phyloP scores from a whole-genome alignment of 2,329 filamentous ascomycete species.

The Coleophoma eucalyptorum region DNA sequence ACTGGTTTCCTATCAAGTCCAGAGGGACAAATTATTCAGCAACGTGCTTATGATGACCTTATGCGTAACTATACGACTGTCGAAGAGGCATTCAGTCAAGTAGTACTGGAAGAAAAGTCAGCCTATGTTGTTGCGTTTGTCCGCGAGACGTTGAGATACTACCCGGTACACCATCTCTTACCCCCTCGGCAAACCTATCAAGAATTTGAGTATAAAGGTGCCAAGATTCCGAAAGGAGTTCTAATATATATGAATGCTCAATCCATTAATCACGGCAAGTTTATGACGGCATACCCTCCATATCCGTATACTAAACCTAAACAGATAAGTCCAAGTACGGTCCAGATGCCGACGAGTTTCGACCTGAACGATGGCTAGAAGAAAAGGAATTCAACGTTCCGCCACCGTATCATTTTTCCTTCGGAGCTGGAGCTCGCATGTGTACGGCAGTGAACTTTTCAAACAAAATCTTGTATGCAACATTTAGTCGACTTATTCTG shows the following conservation, averaged over 20 bases:
- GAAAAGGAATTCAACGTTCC: not conserved
- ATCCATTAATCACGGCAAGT: not conserved
- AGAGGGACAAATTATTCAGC: constrained; percentile 11
- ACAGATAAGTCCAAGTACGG: constrained; percentile 3
- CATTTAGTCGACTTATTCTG: not conserved
- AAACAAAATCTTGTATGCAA: constrained; percentile 1
- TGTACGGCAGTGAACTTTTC: constrained; percentile 1
- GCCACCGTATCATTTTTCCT: not conserved
- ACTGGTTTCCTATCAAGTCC: constrained; percentile 14
- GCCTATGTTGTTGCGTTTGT: constrained; percentile 12
- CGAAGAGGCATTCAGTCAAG: constrained; percentile 10
- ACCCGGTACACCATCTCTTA: constrained; percentile 7
- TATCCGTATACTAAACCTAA: not conserved
- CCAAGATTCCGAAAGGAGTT: not conserved
- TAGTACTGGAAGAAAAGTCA: constrained; percentile 12
- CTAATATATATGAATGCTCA: constrained; percentile 1
- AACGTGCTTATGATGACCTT: constrained; percentile 12
- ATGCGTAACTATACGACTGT: constrained; percentile 6
- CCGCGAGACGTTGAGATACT: constrained; percentile 13
- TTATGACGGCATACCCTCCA: not conserved
- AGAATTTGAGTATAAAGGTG: not conserved
- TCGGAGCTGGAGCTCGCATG: not conserved
- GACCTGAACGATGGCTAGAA: not conserved
- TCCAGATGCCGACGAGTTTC: constrained; percentile 3
- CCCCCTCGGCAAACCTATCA: not conserved